These are phyloP conservation scores for Boletellus dicymbophilus DNA, from an alignment of 1,284 basidiomycete species.

Conservation along the genomic window DNA sequence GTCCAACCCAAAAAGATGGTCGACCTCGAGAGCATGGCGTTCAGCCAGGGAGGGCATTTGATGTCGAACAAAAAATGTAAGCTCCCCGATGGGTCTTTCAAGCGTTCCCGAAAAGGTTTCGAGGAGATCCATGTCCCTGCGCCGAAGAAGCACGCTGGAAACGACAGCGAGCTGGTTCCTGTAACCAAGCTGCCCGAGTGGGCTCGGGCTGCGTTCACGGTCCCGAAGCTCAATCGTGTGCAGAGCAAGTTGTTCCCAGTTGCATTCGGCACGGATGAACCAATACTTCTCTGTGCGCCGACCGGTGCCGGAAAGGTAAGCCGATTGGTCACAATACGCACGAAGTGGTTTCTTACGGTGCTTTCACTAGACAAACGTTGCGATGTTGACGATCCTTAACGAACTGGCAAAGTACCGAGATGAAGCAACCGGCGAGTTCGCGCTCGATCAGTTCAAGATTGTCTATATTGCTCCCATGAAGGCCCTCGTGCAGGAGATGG, in stretches of 20 bases:
- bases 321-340: constrained; percentile 3
- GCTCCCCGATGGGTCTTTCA: constrained; percentile 97
- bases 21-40: constrained; percentile 95
- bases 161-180: constrained; percentile 75
- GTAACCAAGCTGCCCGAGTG: constrained; percentile 82
- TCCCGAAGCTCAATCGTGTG: constrained; percentile 87
- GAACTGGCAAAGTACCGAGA: constrained; percentile 87
- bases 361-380: constrained; percentile 88
- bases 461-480: constrained; percentile 99
- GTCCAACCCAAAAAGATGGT: constrained; percentile 86
- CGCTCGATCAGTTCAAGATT: constrained; percentile 93
- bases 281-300: constrained; percentile 94
- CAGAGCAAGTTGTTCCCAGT: constrained; percentile 93
- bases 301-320: constrained; percentile 97
- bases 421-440: constrained; percentile 82
- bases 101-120: constrained; percentile 94
- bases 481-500: constrained; percentile 97
- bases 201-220: constrained; percentile 86
- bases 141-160: constrained; percentile 77
- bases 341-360: constrained; percentile 7
- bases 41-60: constrained; percentile 93
- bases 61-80: constrained; percentile 99
- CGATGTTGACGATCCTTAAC: constrained; percentile 91
- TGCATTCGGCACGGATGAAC: constrained; percentile 95
- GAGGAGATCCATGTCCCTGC: constrained; percentile 99